phyloP scores from a whole-genome alignment of 2,329 filamentous ascomycete species.

The Alternaria dauci region DNA sequence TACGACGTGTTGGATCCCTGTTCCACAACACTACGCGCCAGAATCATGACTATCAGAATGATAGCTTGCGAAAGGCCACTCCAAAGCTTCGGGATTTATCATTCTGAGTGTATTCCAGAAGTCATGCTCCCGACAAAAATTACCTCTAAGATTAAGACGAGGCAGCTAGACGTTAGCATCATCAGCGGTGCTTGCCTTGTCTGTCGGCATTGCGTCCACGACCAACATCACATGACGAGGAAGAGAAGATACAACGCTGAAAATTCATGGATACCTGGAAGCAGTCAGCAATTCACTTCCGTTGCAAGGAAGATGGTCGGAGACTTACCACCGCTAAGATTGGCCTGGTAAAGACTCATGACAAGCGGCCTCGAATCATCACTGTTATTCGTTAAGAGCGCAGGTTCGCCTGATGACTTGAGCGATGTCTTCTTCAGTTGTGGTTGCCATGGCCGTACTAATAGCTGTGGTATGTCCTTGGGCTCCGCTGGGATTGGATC shows the following conservation, averaged over 20 bases:
- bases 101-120: not conserved
- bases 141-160: too few relatives aligned
- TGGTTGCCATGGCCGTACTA: constrained; percentile 12
- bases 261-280: not conserved
- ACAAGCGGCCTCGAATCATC: constrained; percentile 49
- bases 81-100: not conserved
- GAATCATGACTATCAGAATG: not conserved
- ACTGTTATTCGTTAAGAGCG: constrained; percentile 53
- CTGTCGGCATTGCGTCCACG: not conserved
- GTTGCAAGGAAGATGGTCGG: not conserved
- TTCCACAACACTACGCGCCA: not conserved
- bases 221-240: not conserved
- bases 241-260: not conserved
- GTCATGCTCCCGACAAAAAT: too few relatives aligned
- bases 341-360: not conserved
- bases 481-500: constrained; percentile 58
- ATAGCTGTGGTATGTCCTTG: constrained; percentile 43
- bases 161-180: not conserved
- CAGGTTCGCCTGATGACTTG: constrained; percentile 52
- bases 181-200: not conserved
- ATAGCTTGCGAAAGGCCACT: not conserved
- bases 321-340: not conserved
- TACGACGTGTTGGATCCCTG: not conserved
- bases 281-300: not conserved
- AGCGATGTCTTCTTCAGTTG: constrained; percentile 48